Percentiles rank a stretch among this genome's conserved stretches.
These are phyloP conservation scores for Pseudonitzschia multistriata DNA, from an alignment of 108 stramenopile genomes.

Conservation along the genomic window DNA sequence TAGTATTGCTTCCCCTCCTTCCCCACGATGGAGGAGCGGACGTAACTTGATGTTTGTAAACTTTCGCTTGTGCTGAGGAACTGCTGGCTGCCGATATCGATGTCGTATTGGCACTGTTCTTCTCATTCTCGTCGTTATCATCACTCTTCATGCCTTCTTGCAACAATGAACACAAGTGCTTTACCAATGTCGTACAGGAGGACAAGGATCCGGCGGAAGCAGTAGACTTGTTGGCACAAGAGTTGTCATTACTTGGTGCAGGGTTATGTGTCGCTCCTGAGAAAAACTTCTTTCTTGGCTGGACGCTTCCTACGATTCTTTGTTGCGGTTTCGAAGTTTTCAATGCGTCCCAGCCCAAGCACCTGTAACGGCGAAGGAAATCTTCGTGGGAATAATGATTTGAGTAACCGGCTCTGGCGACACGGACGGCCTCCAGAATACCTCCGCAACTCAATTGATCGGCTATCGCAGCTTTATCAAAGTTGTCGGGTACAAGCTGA, in stretches of 20 bases:
- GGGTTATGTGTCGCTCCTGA: neutral
- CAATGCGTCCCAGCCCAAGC: conserved; percentile 44
- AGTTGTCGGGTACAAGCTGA: conserved; percentile 70
- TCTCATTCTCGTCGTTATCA: conserved; percentile 33
- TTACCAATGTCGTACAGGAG: conserved; percentile 33
- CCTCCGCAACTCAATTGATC: conserved; percentile 90
- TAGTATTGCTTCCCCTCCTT: conserved; percentile 6
- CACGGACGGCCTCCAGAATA: conserved; percentile 90
- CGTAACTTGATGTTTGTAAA: neutral
- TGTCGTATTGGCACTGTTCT: conserved; percentile 18
- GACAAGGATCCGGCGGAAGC: conserved; percentile 1
- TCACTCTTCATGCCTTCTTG: conserved; percentile 18
- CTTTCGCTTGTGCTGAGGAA: conserved; percentile 13
- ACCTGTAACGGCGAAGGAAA: conserved; percentile 63
- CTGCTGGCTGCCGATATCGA: neutral
- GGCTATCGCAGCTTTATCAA: conserved; percentile 77
- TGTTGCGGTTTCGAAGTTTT: neutral
- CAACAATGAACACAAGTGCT: conserved; percentile 29
- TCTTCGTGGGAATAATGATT: conserved; percentile 79
- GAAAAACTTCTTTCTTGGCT: conserved; percentile 7
- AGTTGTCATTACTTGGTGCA: neutral
- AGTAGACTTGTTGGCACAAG: neutral
- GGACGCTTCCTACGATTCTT: neutral
- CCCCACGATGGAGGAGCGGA: conserved; percentile 34
- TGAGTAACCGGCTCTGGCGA: conserved; percentile 87